phyloP scores from a whole-genome alignment of 2,329 filamentous ascomycete species.

The Epichloe baconii region DNA sequence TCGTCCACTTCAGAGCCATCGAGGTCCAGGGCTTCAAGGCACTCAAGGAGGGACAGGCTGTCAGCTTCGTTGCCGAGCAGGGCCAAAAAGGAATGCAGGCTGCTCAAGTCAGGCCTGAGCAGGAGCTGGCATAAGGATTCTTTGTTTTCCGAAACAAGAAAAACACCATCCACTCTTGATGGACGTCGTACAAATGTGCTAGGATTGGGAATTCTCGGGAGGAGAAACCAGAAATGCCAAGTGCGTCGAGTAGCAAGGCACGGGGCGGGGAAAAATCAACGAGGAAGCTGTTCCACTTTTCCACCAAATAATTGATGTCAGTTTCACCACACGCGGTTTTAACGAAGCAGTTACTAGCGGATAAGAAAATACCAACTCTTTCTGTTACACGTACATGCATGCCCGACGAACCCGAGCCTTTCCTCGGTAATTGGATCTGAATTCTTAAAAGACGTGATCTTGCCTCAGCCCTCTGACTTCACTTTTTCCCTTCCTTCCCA shows the following conservation, averaged over 20 bases:
- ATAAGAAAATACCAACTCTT: conserved; percentile 2
- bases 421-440: too few relatives aligned
- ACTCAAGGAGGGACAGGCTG: conserved; percentile 9
- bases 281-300: conserved; percentile 2
- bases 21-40: conserved; percentile 8
- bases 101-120: conserved; percentile 13
- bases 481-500: too few relatives aligned
- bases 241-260: not conserved
- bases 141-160: not conserved
- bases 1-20: conserved; percentile 10
- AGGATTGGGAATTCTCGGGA: not conserved
- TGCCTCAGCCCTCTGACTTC: too few relatives aligned
- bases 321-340: conserved; percentile 1
- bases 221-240: not conserved
- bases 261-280: not conserved
- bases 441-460: not conserved
- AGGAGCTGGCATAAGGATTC: not conserved
- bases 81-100: conserved; percentile 10
- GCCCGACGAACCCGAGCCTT: not conserved
- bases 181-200: not conserved
- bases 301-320: conserved; percentile 3
- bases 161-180: not conserved
- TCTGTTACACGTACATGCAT: not conserved
- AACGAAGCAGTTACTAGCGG: conserved; percentile 2
- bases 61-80: conserved; percentile 7